These are phyloP conservation scores for Eutypa lata DNA, from an alignment of 2,329 filamentous ascomycete species.

Conservation along the genomic window DNA sequence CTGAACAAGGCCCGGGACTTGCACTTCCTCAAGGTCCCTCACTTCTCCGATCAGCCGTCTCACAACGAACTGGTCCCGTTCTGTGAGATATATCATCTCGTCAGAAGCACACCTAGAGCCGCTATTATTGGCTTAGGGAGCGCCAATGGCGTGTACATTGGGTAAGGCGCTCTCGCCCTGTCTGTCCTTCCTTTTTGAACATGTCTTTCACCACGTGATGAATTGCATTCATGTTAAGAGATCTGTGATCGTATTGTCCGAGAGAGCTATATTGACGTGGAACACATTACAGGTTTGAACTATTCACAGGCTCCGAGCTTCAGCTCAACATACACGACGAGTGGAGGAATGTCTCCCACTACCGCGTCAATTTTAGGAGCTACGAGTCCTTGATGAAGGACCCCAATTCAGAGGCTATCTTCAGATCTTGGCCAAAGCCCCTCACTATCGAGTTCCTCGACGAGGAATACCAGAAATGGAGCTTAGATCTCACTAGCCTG, in stretches of 20 bases:
- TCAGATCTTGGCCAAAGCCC: not conserved
- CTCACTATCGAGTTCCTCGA: constrained; percentile 1
- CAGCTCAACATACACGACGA: constrained; percentile 1
- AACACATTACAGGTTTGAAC: not conserved
- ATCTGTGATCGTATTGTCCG: too few species aligned
- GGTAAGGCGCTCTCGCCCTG: not conserved
- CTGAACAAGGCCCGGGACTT: not conserved
- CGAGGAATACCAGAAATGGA: not conserved
- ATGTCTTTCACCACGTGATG: not conserved
- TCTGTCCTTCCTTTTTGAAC: not conserved
- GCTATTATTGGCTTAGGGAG: not conserved
- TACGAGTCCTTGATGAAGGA: not conserved
- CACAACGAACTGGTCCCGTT: not conserved
- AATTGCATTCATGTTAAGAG: too few species aligned
- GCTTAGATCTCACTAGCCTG: not conserved
- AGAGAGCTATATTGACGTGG: too few species aligned
- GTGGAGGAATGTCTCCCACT: not conserved
- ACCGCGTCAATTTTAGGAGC: not conserved
- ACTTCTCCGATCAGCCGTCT: not conserved
- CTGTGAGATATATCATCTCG: not conserved
- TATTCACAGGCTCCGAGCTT: not conserved
- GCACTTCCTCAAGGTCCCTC: not conserved
- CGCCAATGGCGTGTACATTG: not conserved
- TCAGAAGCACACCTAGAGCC: not conserved
- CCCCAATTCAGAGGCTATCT: not conserved